Conservation (phyloP, 495 filamentous ascomycete species). For the Niebla homalea region DNA sequence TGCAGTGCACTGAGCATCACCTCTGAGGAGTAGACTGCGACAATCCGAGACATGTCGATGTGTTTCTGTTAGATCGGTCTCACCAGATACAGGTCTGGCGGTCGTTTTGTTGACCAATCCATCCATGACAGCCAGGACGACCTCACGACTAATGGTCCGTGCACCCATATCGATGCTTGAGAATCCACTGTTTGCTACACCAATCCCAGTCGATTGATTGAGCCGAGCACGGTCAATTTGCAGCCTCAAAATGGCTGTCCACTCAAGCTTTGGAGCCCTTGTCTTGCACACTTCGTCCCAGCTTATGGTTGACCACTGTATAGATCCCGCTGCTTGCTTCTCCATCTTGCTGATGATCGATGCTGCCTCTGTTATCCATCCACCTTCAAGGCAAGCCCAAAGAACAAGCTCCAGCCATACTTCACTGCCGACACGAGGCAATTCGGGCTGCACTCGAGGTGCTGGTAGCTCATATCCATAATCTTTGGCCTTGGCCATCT, state of each 20-base stretch:
- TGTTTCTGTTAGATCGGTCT: not conserved
- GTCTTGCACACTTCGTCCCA: slow-evolving; percentile 11
- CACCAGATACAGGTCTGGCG: not conserved
- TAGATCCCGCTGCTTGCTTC: slow-evolving; percentile 21
- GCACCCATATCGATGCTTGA: slow-evolving; percentile 32
- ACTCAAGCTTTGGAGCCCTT: slow-evolving; percentile 14
- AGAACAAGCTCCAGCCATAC: slow-evolving; percentile 55
- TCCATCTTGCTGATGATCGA: slow-evolving; percentile 33
- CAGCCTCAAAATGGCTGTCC: slow-evolving; percentile 8
- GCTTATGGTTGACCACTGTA: slow-evolving; percentile 13
- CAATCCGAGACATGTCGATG: slow-evolving; percentile 18
- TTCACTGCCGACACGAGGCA: slow-evolving; percentile 42
- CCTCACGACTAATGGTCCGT: slow-evolving; percentile 45
- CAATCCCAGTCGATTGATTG: slow-evolving; percentile 10
- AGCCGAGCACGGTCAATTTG: slow-evolving; percentile 12
- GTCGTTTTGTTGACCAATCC: slow-evolving; percentile 32
- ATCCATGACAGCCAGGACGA: slow-evolving; percentile 39
- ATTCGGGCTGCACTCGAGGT: slow-evolving; percentile 33
- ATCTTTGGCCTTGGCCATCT: slow-evolving; percentile 23
- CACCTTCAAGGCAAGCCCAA: slow-evolving; percentile 54
- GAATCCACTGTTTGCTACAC: slow-evolving; percentile 7
- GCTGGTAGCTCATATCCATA: slow-evolving; percentile 36
- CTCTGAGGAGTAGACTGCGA: slow-evolving; percentile 23
- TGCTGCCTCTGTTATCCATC: slow-evolving; percentile 39
- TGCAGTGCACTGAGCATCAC: slow-evolving; percentile 19